Base-by-base conservation (phyloP, 2,329 filamentous ascomycete species). In the Thelonectria blattea region DNA sequence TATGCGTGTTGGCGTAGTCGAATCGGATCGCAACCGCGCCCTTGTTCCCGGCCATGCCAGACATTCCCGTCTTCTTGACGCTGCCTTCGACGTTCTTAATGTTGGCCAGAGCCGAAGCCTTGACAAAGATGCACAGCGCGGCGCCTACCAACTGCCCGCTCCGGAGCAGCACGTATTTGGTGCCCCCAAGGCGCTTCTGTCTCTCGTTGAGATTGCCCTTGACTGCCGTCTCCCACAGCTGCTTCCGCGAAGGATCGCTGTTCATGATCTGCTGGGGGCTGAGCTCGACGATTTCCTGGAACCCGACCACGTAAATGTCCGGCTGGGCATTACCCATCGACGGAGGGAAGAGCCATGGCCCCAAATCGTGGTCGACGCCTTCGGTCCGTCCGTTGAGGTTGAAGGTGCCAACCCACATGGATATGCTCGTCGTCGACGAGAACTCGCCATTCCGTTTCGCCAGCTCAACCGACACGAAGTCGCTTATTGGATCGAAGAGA, bases 201-300 rank as follows among this genome's bases (percentile, higher is more conserved):
- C 90, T 86, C 11, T 79, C 77, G 69, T 98, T 97, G 41, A 99
- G 78, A 14, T 89, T 92, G 47, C 81, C 82, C 65, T 89, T 89
- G 22, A 98, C 93, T 4, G 91, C 89, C 54, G 83, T 79, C 74
- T 99, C 95, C 95, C 95, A 99, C 18, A 89, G 80, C 64, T 92
- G 88, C 66, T 94, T 91, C 55, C 91, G 86, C 3, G 88, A 87
- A 1, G 95, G 95, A 73, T 99, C 94, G 61, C 93, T 98, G 66
- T 96, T 97, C 93, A 99, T 97, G 72, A 99, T 98, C 72, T 99
- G 95, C 74, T 98, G 94, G 15, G 96, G 95, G 69, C 92, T 97
- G 48, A 99, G 81, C 72, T 97, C 92, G n/a, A 99, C 95, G 64
- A 99, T 98, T 76, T 99, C 95, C 73, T 99, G 95, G 70, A 99